Evolutionary conservation across 345 rosid species (phyloP), one percentile per base, ranked within the genome.

Genomic region (Erysimum cheiranthoides): DNA sequence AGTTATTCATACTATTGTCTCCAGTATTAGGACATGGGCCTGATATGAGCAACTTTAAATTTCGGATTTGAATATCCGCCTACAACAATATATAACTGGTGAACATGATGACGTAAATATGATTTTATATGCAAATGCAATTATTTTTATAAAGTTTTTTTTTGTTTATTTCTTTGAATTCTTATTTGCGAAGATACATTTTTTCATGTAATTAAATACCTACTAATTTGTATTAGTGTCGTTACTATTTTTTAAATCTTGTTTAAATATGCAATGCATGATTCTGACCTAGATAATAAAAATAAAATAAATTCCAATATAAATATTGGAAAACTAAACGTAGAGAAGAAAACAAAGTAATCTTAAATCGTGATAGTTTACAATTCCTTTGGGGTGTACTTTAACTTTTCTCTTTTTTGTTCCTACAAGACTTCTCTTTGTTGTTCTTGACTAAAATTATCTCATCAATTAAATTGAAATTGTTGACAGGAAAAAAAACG

Each of bases 21-120:
- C 34, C n/a, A 56, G 28, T 3, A 34, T n/a, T 10, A n/a, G 43
- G 9, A 10, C 16, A 56, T 74, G 65, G 78, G 72, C 72, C 71
- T 4, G 13, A 32, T 32, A 32, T n/a, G 5, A n/a, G 61, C 3
- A 43, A 1, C 25, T 21, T 21, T 21, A 21, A 21, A 21, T 21
- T 21, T 21, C 25, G 25, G 25, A 21, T 21, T 21, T 21, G 25
- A 21, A 21, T 21, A 21, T 21, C 25, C 25, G 25, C 25, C 25
- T 1, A 21, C 25, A 21, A 21, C 25, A 21, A 21, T 21, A 21
- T 21, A 21, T 21, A 21, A 21, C 25, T 21, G 25, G 25, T 21
- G 25, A 21, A 21, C 25, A 21, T 21, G 25, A 21, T 21, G 25
- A 21, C 25, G 25, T 1, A 21, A 21, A 1, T 21, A 21, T 21